Percentiles rank a stretch among this genome's conserved stretches.
These are phyloP conservation scores for Blastocystis sp. DNA, from an alignment of 352 stramenopile genomes.

Conservation along the genomic window DNA sequence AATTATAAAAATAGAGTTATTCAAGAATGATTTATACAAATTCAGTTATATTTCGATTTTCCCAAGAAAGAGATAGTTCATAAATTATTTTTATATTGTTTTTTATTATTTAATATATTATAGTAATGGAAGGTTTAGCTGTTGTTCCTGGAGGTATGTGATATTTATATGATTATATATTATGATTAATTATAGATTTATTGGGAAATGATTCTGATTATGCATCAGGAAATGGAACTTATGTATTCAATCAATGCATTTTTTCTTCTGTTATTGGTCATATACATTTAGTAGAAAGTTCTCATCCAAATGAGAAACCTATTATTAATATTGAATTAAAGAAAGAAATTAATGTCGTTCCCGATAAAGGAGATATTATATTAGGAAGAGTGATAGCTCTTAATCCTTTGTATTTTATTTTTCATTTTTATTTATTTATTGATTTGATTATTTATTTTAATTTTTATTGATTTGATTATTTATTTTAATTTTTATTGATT, in stretches of 20 bases:
- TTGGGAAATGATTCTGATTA: constrained; percentile 3
- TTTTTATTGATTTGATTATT: too few species aligned
- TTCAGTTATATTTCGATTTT: too few species aligned
- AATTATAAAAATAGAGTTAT: too few species aligned
- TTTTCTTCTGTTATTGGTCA: constrained; percentile 15
- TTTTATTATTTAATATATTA: too few species aligned
- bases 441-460: too few species aligned
- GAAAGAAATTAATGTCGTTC: constrained; percentile 16
- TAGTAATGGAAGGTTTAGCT: too few species aligned
- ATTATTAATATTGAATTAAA: neutral
- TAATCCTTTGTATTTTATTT: neutral
- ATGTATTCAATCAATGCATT: constrained; percentile 16
- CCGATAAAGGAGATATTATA: constrained; percentile 28
- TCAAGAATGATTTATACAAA: too few species aligned
- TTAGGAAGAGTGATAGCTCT: constrained; percentile 20
- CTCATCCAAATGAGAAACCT: neutral
- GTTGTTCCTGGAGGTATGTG: constrained; percentile 24
- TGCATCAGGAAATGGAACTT: constrained; percentile 13
- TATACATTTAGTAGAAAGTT: neutral
- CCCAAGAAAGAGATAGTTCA: too few species aligned
- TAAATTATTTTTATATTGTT: too few species aligned
- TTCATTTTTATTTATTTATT: too few species aligned
- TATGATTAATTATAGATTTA: constrained; percentile 19
- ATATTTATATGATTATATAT: neutral
- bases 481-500: too few species aligned